Evolutionary conservation across 2,329 filamentous ascomycete genomes (phyloP).

Genomic region (Trichoderma cornu-damae): DNA sequence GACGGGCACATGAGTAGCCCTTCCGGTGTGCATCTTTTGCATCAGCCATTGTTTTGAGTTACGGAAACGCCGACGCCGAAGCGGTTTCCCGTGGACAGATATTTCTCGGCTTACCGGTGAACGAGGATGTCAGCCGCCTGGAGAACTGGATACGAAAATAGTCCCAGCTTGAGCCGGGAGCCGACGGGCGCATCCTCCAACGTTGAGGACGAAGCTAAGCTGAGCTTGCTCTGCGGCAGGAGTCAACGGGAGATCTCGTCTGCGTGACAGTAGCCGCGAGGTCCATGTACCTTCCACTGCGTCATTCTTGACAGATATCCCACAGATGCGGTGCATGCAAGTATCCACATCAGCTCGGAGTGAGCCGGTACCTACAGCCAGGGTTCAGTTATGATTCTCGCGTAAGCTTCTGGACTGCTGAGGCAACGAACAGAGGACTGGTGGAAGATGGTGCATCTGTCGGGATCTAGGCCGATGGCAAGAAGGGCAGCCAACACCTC

Average conservation of each 20-base stretch:
- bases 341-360: conserved; percentile 92
- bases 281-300: conserved; percentile 79
- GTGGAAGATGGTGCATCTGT: conserved; percentile 73
- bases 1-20: conserved; percentile 89
- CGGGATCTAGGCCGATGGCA: conserved; percentile 76
- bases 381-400: neutral
- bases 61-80: too few relatives aligned
- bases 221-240: conserved; percentile 63
- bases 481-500: conserved; percentile 76
- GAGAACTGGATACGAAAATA: conserved; percentile 94
- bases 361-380: conserved; percentile 62
- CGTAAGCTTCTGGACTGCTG: neutral
- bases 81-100: too few relatives aligned
- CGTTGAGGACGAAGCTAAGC: conserved; percentile 54
- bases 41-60: neutral
- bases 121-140: conserved; percentile 92
- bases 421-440: conserved; percentile 63
- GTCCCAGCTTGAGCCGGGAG: conserved; percentile 68
- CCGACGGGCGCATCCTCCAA: conserved; percentile 55
- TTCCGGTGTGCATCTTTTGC: conserved; percentile 34
- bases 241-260: neutral
- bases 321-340: conserved; percentile 85
- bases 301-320: conserved; percentile 98
- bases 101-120: conserved; percentile 52
- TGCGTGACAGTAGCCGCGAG: neutral